Evolutionary conservation across 495 filamentous ascomycete genomes (phyloP), one percentile per base, ranked within the genome.

Genomic region (Xylaria acuta): DNA sequence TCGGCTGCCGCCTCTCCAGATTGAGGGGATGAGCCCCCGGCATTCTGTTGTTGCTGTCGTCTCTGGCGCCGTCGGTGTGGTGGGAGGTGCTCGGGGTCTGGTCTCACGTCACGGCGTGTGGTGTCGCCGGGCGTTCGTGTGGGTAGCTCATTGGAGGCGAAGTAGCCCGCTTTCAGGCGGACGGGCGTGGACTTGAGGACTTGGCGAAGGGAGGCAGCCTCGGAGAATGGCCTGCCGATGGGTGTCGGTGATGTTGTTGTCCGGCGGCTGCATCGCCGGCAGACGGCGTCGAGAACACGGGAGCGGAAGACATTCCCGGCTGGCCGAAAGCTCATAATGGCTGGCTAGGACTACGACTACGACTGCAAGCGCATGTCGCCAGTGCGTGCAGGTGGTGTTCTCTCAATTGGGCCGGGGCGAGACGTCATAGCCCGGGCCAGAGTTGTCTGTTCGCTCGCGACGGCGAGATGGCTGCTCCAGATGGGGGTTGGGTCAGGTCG

Each of bases 61-160:
- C 32, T 77, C 53, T 80, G 81, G 64, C 84, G 83, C 65, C 84
- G 78, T 41, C 84, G 79, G 70, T 86, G 84, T 14, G 83, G 84
- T 38, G 82, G 81, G 45, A 81, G 65, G 32, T 75, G 47, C 9
- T 70, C 40, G 22, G 67, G 7, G 27, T 63, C 43, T 30, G 14
- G 27, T 43, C 71, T 22, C 73, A 70, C 25, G n/a, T 64, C 64
- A 36, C 72, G 45, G 30, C 43, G 34, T 60, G 73, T 49, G 58
- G 73, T 64, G n/a, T 74, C n/a, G 12, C 56, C 71, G 30, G 73
- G 72, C 1, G 68, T 45, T 67, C 74, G 80, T 59, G 73, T 67
- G 43, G 82, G 77, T 49, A 83, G 71, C 60, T 64, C 67, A 49
- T 85, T 85, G 40, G 83, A 83, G 38, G 81, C 64, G 64, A 85